These are phyloP conservation scores for Phytophthora sp. DNA, from an alignment of 352 stramenopile genomes.

Conservation along the genomic window DNA sequence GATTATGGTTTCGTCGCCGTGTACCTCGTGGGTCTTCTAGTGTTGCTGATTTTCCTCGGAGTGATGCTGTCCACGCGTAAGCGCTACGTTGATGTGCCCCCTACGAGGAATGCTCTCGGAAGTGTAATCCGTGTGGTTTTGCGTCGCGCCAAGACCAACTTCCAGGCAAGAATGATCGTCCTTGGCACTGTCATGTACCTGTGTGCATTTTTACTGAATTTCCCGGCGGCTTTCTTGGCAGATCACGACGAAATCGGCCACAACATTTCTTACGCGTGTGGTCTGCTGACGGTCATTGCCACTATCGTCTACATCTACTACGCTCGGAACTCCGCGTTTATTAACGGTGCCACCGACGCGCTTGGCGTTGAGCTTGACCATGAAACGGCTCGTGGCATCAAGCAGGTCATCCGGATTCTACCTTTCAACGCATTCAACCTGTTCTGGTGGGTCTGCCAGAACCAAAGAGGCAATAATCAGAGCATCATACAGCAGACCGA, in stretches of 20 bases:
- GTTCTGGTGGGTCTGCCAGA: conserved; percentile 63
- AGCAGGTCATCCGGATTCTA: conserved; percentile 44
- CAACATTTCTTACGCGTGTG: conserved; percentile 53
- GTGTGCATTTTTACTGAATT: conserved; percentile 53
- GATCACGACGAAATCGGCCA: conserved; percentile 45
- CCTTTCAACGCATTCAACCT: conserved; percentile 53
- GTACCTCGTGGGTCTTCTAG: conserved; percentile 56
- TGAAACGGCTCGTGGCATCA: conserved; percentile 53
- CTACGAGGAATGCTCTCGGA: conserved; percentile 47
- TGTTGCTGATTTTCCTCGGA: conserved; percentile 47
- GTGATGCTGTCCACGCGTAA: conserved; percentile 48
- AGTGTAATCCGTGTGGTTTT: conserved; percentile 48
- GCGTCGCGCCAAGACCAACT: conserved; percentile 28
- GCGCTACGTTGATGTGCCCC: conserved; percentile 57
- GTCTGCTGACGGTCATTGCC: conserved; percentile 36
- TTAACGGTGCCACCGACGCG: conserved; percentile 47
- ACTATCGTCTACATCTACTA: conserved; percentile 56
- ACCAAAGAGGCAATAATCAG: conserved; percentile 73
- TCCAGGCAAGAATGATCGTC: conserved; percentile 43
- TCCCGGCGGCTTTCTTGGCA: conserved; percentile 54
- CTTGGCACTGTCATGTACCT: conserved; percentile 47
- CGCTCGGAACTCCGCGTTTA: conserved; percentile 51
- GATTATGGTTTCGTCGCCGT: conserved; percentile 53
- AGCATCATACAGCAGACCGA: conserved; percentile 72
- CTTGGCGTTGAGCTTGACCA: conserved; percentile 47